Evolutionary conservation across 805 yeast species (phyloP).

Genomic region (Teunomyces gatunensis): DNA sequence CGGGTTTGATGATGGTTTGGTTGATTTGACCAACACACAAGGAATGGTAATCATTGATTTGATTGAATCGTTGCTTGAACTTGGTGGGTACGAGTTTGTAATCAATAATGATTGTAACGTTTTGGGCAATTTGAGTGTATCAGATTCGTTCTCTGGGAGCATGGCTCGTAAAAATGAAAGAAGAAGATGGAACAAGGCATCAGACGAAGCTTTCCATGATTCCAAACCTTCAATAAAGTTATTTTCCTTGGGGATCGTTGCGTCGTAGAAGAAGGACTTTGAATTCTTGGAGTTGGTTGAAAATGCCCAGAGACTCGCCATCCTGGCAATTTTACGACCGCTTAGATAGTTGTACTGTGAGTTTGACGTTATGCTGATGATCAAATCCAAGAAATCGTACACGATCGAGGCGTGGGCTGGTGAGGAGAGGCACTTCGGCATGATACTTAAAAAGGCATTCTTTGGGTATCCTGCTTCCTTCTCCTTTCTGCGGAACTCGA

Average conservation of each 20-base stretch:
- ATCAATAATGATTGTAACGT: constrained; percentile 63
- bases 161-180: constrained; percentile 75
- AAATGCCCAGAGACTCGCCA: constrained; percentile 91
- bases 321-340: constrained; percentile 74
- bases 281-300: constrained; percentile 35
- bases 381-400: constrained; percentile 79
- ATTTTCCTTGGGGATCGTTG: constrained; percentile 31
- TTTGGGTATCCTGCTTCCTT: constrained; percentile 63
- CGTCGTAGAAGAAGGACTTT: constrained; percentile 36
- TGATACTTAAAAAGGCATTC: constrained; percentile 71
- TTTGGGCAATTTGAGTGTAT: constrained; percentile 58
- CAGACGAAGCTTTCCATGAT: constrained; percentile 77
- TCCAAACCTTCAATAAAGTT: constrained; percentile 67
- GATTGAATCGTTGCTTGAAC: constrained; percentile 30
- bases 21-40: constrained; percentile 56
- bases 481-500: constrained; percentile 65
- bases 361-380: constrained; percentile 75
- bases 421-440: constrained; percentile 81
- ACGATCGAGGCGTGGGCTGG: constrained; percentile 89
- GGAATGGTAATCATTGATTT: constrained; percentile 54
- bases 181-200: constrained; percentile 80
- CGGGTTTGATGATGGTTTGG: constrained; percentile 46
- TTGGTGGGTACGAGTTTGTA: constrained; percentile 75
- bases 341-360: constrained; percentile 74
- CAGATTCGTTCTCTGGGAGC: constrained; percentile 65